These are phyloP conservation scores for Aspergillus coremiiformis DNA, from an alignment of 495 filamentous ascomycete species.

Conservation along the genomic window DNA sequence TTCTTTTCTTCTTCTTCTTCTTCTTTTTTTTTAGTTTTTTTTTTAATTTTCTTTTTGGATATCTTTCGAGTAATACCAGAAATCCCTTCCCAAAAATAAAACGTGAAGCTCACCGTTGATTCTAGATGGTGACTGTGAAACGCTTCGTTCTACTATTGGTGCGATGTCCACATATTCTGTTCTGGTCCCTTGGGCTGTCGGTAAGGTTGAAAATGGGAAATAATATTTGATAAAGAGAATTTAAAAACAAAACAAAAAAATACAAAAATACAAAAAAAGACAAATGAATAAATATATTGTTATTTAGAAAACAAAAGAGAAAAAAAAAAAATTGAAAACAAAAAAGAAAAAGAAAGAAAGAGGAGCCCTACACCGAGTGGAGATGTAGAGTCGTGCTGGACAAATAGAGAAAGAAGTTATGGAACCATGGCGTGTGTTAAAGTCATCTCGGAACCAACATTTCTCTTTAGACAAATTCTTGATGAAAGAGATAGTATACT, in stretches of 20 bases:
- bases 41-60: background rate
- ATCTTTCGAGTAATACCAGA: background rate
- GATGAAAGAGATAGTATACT: background rate
- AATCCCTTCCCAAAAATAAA: too few relatives aligned
- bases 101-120: conserved; percentile 1
- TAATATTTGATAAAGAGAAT: background rate
- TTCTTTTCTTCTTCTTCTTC: background rate
- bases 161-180: background rate
- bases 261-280: background rate
- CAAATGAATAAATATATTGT: too few relatives aligned
- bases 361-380: conserved; percentile 6
- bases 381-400: background rate
- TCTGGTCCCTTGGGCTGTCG: conserved; percentile 2
- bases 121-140: conserved; percentile 3
- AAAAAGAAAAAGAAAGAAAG: background rate
- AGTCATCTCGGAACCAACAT: conserved; percentile 5
- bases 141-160: conserved; percentile 1
- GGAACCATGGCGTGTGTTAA: conserved; percentile 3
- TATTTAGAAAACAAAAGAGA: background rate
- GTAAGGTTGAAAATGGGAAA: background rate
- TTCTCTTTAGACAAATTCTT: background rate
- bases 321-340: background rate
- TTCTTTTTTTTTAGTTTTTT: background rate
- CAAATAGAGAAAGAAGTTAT: conserved; percentile 2
- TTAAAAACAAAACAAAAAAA: background rate